Evolutionary conservation across 1,284 basidiomycete species (phyloP).

Genomic region (Agroathelia rolfsii): DNA sequence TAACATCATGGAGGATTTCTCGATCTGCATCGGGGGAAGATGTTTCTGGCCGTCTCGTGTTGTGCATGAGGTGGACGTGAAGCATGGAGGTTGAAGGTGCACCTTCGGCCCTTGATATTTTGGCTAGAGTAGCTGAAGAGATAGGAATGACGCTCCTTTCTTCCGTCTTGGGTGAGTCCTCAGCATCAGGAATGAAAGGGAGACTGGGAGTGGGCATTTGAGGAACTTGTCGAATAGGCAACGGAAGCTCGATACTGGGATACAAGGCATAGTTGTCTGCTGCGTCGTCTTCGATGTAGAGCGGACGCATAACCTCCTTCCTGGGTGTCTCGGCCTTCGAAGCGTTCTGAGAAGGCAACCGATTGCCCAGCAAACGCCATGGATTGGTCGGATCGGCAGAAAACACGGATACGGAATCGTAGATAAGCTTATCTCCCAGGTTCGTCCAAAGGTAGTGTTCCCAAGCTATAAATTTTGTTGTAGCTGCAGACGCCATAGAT

Average conservation of each 20-base stretch:
- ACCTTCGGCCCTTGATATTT: conserved; percentile 31
- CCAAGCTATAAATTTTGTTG: conserved; percentile 61
- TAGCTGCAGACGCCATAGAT: no score
- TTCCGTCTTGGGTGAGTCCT: conserved; percentile 16
- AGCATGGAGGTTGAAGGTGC: conserved; percentile 39
- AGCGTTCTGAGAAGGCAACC: no score
- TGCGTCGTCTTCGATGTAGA: conserved; percentile 37
- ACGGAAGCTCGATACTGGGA: conserved; percentile 28
- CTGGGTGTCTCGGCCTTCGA: conserved; percentile 6
- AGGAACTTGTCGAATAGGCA: conserved; percentile 25
- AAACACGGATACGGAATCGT: conserved; percentile 45
- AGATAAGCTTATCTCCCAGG: no score
- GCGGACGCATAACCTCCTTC: conserved; percentile 14
- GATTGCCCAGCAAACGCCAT: conserved; percentile 37
- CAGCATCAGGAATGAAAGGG: conserved; percentile 23
- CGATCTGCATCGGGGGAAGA: conserved; percentile 25
- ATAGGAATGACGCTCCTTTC: conserved; percentile 37
- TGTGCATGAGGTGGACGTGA: conserved; percentile 51
- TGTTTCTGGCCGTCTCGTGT: conserved; percentile 29
- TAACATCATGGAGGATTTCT: conserved; percentile 44
- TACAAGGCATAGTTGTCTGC: conserved; percentile 42
- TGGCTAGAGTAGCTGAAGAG: conserved; percentile 47
- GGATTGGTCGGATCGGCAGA: conserved; percentile 44
- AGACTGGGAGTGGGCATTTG: conserved; percentile 14
- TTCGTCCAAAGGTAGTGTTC: conserved; percentile 35